Evolutionary conservation across 2,329 filamentous ascomycete species (phyloP), one percentile per base, ranked within the genome.

Genomic region (Colletotrichum eremochloae): DNA sequence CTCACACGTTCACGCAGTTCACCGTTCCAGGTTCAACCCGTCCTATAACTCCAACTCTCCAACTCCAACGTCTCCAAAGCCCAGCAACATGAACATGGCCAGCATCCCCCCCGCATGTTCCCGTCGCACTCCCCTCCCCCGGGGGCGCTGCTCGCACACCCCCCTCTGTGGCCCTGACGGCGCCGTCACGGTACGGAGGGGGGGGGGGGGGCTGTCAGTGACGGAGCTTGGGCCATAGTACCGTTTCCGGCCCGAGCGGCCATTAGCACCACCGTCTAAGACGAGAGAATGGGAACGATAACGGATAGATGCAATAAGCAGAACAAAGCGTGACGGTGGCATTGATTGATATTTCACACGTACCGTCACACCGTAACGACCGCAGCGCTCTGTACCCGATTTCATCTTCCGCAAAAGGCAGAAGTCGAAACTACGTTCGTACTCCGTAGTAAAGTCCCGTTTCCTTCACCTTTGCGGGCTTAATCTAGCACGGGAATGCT

Each of bases 251-350:
- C 31, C 31, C 24, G 12, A 12, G 29, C 48, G 15, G 52, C 18
- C 31, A 12, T 1, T 5, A 18, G 24, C 50, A 52, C 18, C 31
- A 36, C 52, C 52, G 52, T 55, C 9, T 18, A 36, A 55, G 31
- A 42, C 65, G 46, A 15, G 29, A 55, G 31, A 12, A 67, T 33
- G 33, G 56, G 46, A 33, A 15, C 36, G 50, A 33, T 46, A 31
- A 31, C 7, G 31, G 7, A 46, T 18, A 61, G 57, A 71, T 67
- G 68, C 68, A 70, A 70, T 61, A 67, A 67, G 40, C 55, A 70
- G 68, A 50, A 57, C 40, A 50, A 20, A 31, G 38, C 5, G 11
- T n/a, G 12, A 24, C 48, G 33, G 33, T 15, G 40, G 3, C 40
- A 2, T 42, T 24, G 8, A 14, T 3, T 6, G 4, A 36, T 7